phyloP scores from a whole-genome alignment of 225 moss, liverwort and hornwort species.

The Sphagnum tenellum region DNA sequence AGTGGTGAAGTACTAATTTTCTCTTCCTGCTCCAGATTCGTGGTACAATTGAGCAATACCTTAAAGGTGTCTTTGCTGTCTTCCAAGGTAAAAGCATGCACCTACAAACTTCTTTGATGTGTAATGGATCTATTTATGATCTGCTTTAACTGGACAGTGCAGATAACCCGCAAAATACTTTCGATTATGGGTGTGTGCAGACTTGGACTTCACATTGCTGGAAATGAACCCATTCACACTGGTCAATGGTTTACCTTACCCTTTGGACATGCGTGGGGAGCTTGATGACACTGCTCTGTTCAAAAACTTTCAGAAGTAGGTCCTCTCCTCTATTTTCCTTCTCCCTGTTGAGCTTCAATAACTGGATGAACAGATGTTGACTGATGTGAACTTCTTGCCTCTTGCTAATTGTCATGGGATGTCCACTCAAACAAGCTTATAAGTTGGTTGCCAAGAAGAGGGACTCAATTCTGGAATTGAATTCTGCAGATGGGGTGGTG shows the following conservation, averaged over 20 bases:
- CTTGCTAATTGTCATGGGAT: too few relatives aligned
- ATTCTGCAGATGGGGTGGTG: constrained; percentile 69
- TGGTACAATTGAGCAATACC: constrained; percentile 52
- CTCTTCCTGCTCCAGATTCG: constrained; percentile 40
- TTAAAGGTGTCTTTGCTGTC: constrained; percentile 66
- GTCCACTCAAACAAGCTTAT: too few relatives aligned
- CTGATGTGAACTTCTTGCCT: too few relatives aligned
- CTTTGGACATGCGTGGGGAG: constrained; percentile 97
- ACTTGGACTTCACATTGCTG: constrained; percentile 90
- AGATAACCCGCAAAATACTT: too few relatives aligned
- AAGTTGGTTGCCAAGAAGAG: too few relatives aligned
- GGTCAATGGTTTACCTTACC: constrained; percentile 65
- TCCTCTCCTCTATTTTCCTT: neutral
- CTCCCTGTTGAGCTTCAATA: too few relatives aligned
- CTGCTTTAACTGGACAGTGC: too few relatives aligned
- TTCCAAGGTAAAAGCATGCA: constrained; percentile 43
- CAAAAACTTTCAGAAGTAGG: constrained; percentile 87
- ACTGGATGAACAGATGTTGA: too few relatives aligned
- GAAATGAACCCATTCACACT: constrained; percentile 98
- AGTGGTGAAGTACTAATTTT: too few relatives aligned
- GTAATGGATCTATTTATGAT: too few relatives aligned
- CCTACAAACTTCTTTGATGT: neutral
- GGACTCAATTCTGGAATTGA: neutral
- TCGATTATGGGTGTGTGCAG: constrained; percentile 19
- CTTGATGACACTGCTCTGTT: constrained; percentile 91